Evolutionary conservation across 176 grass and related monocot species (phyloP).

Genomic region (Triticum monococcum): DNA sequence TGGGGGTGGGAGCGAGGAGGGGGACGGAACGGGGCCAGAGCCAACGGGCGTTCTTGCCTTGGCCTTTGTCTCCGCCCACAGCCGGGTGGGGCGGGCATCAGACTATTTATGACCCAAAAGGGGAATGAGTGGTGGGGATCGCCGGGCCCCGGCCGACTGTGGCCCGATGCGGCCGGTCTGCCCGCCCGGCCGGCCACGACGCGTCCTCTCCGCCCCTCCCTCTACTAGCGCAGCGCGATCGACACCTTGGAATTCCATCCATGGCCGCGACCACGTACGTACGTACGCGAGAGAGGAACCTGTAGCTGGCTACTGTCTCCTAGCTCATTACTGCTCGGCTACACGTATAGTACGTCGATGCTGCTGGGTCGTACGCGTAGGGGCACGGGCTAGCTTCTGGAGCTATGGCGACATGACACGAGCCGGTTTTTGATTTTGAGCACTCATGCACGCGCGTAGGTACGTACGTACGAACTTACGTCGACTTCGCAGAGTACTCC

Average conservation of each 20-base stretch:
- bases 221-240: neutral
- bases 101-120: constrained; percentile 34
- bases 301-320: neutral
- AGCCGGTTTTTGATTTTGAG: neutral
- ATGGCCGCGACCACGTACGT: too few species aligned
- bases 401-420: constrained; percentile 25
- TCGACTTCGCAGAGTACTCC: neutral
- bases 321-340: neutral
- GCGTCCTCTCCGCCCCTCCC: neutral
- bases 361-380: neutral
- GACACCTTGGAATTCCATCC: neutral
- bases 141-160: constrained; percentile 31
- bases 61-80: neutral
- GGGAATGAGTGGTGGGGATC: constrained; percentile 38
- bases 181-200: neutral
- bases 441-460: neutral
- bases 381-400: neutral
- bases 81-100: constrained; percentile 23
- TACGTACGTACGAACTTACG: constrained; percentile 1
- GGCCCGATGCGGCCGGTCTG: constrained; percentile 44
- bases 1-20: neutral
- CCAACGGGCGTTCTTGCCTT: constrained; percentile 2
- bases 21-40: neutral
- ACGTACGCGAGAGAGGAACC: too few species aligned
- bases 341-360: neutral